Evolutionary conservation across 2,329 filamentous ascomycete genomes (phyloP), one percentile per base, ranked within the genome.

Genomic region (Claviceps digitariae): DNA sequence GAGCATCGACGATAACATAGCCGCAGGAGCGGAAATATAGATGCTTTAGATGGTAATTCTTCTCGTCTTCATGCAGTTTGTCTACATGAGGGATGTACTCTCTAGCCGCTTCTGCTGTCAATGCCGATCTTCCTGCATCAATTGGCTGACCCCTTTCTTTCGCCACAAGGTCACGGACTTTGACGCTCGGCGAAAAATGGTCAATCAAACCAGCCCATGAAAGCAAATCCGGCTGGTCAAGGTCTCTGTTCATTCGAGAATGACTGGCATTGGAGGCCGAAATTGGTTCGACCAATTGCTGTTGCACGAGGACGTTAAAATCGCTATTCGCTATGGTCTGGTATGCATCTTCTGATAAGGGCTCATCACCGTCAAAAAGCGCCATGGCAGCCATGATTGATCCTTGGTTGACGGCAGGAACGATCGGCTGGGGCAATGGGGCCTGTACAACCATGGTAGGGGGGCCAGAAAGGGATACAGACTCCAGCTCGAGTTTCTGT

Each of bases 1-100:
- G 52, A 0, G 56, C 31, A 20, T 69, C 65, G 1, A 83, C 62
- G 6, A 66, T 63, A 36, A 74, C 77, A 59, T 84, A 84, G 50
- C 82, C 82, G 61, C 81, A 84, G 0, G 79, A 83, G 34, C 74
- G 74, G 64, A 84, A 75, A 1, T 72, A 69, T 31, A 84, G 64
- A 15, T 60, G 64, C 27, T 64, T 62, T 23, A 74, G 59, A 17
- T 58, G 59, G 38, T 66, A 67, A 12, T 50, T 20, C 29, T 13
- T 54, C 57, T 66, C 60, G 31, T 69, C 65, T 4, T 29, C 44
- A 6, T 52, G n/a, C 17, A 66, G 60, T n/a, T 46, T 40, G 20
- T 41, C 50, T 17, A 27, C 52, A 50, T 47, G 10, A 3, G 55
- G 51, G 31, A 57, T 41, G 34, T 54, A 54, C 38, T 12, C 4